phyloP scores from a whole-genome alignment of 345 rosid species.

The Arabidopsis suecica region DNA sequence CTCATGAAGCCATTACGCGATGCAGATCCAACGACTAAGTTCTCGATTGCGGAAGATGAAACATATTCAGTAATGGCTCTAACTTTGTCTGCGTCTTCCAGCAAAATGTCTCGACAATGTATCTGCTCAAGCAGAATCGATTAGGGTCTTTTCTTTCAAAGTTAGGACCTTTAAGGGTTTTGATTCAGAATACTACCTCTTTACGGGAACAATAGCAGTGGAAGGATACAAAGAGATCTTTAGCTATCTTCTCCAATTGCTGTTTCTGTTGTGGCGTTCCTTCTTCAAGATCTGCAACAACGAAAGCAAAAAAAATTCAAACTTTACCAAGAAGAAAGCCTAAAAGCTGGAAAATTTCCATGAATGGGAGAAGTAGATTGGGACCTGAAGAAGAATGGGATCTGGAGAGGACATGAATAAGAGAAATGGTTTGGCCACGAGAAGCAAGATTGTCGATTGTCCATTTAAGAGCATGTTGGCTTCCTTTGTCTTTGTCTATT shows the following conservation, averaged over 20 bases:
- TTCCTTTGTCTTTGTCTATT: constrained; percentile 82
- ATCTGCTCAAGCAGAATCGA: constrained; percentile 48
- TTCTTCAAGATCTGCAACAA: constrained; percentile 36
- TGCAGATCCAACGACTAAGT: constrained; percentile 79
- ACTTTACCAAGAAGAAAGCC: constrained; percentile 8
- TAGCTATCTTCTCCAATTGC: constrained; percentile 58
- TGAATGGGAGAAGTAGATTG: not conserved
- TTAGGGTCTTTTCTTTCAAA: not conserved
- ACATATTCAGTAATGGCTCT: constrained; percentile 77
- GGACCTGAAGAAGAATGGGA: constrained; percentile 42
- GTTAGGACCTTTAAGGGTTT: not conserved
- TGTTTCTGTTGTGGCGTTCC: constrained; percentile 42
- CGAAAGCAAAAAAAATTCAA: not conserved
- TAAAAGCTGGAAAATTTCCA: not conserved
- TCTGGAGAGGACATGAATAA: constrained; percentile 67
- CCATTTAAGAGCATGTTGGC: constrained; percentile 86
- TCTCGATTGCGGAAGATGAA: constrained; percentile 67
- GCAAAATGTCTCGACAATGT: constrained; percentile 58
- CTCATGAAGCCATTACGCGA: constrained; percentile 72
- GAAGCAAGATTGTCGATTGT: constrained; percentile 71
- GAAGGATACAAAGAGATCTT: constrained; percentile 77
- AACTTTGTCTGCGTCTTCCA: constrained; percentile 68
- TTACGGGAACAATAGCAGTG: constrained; percentile 90
- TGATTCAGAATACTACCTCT: constrained; percentile 53
- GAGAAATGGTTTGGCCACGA: constrained; percentile 72